Evolutionary conservation across 1,139 yeast species (phyloP).

Genomic region (Hyphopichia burtonii): DNA sequence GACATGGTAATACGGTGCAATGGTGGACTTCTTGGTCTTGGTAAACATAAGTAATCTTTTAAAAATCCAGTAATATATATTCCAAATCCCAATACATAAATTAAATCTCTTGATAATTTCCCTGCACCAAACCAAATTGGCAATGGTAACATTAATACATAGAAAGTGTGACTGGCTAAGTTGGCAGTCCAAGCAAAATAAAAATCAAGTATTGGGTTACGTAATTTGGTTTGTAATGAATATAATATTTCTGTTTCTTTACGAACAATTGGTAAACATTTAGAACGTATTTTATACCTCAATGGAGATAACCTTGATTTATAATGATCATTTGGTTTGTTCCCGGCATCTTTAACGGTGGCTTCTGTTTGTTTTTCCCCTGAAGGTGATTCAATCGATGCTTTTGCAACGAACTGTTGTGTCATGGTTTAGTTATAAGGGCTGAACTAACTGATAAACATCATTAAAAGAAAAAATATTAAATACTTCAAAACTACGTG

Average conservation of each 20-base stretch:
- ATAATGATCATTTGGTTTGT: slow-evolving; percentile 66
- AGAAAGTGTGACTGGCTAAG: slow-evolving; percentile 90
- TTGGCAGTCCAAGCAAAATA: slow-evolving; percentile 90
- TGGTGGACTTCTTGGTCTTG: slow-evolving; percentile 93
- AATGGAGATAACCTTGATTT: slow-evolving; percentile 54
- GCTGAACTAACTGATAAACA: too few relatives aligned
- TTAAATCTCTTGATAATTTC: slow-evolving; percentile 62
- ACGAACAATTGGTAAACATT: slow-evolving; percentile 58
- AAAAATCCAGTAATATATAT: slow-evolving; percentile 75
- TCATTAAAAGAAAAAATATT: too few relatives aligned
- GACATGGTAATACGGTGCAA: slow-evolving; percentile 85
- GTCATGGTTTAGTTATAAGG: too few relatives aligned
- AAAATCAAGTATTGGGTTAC: slow-evolving; percentile 59
- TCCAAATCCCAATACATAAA: slow-evolving; percentile 79
- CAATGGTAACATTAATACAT: slow-evolving; percentile 82
- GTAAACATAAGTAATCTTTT: slow-evolving; percentile 85
- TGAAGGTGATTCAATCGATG: not conserved
- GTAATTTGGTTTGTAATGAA: slow-evolving; percentile 50
- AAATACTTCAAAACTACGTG: too few relatives aligned
- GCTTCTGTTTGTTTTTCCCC: too few relatives aligned
- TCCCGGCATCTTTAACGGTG: slow-evolving; percentile 70
- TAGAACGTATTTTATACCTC: slow-evolving; percentile 57
- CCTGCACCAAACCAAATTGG: slow-evolving; percentile 83
- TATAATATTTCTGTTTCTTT: slow-evolving; percentile 65
- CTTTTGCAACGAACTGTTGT: too few relatives aligned